A percentile compares a stretch with the other conserved stretches of the same genome.
Conservation (phyloP, 208 protist species). For the Wallacemonas collosoma region DNA sequence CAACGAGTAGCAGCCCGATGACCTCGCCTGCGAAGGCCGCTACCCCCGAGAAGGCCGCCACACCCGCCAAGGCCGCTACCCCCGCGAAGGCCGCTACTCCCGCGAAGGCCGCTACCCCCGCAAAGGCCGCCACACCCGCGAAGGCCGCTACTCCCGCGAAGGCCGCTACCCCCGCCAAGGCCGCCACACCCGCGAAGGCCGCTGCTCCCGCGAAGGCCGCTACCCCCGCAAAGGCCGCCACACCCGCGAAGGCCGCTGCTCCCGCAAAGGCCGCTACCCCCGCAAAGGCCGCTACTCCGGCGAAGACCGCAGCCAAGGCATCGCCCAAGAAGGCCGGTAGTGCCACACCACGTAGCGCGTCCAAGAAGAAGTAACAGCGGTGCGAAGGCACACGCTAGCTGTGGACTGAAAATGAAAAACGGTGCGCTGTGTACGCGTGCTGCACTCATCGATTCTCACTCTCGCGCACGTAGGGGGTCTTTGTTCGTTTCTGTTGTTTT, state of each 20-base stretch:
- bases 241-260: background rate
- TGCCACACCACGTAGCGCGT: slow-evolving; percentile 10
- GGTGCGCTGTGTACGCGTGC: too few species aligned
- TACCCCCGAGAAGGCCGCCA: slow-evolving; percentile 3
- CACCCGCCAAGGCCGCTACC: background rate
- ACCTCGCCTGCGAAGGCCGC: slow-evolving; percentile 1
- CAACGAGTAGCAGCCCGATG: background rate
- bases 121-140: background rate
- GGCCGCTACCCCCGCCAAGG: slow-evolving; percentile 3
- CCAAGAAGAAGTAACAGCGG: slow-evolving; percentile 1
- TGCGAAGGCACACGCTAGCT: background rate
- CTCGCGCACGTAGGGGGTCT: too few species aligned
- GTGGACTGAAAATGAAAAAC: too few species aligned
- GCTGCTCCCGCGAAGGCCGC: background rate
- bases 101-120: background rate
- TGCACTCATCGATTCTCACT: too few species aligned
- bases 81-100: slow-evolving; percentile 15
- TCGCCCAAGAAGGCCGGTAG: slow-evolving; percentile 15
- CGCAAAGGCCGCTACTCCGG: slow-evolving; percentile 16
- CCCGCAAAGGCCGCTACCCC: background rate
- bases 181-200: slow-evolving; percentile 12
- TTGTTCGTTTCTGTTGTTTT: slow-evolving; percentile 14
- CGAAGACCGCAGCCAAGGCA: slow-evolving; percentile 8
- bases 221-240: background rate
- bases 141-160: background rate